Evolutionary conservation across 106 monocot species (phyloP), one percentile per base, ranked within the genome.

Genomic region (Acorus calamus): DNA sequence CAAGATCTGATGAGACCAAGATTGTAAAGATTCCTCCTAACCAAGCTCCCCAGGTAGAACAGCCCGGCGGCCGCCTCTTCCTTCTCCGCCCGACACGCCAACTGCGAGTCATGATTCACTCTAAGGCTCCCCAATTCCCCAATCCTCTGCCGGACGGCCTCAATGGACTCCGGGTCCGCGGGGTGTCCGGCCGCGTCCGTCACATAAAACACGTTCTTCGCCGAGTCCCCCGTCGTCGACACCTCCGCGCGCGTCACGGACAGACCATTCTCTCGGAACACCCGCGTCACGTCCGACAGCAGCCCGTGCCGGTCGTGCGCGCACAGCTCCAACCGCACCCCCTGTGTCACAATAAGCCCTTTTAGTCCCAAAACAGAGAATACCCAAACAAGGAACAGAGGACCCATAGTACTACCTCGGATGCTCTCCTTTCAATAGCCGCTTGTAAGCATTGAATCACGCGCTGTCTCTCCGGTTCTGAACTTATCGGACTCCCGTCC

Each of bases 241-340:
- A 80, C 77, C 63, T 88, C 78, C 3, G 80, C 87, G 12, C 66
- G 70, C 2, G 75, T 57, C 8, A 88, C 71, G 0, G 77, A 68
- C 6, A 88, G 59, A 8, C 87, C 87, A 5, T 88, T 78, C 70
- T 88, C 87, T 53, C 87, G 58, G 59, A 88, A 81, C 2, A 69
- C 73, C 49, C 87, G 51, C 2, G 87, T 88, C 1, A 83, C 77
- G 2, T 78, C 75, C 6, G 83, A 66, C 2, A 88, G 66, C 4
- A 77, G 56, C 50, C 67, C 82, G 4, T 44, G 69, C 46, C 52
- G 70, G 58, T 80, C 73, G 9, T 48, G 49, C 6, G 71, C 57
- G 59, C 63, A 77, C 42, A 87, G 65, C 61, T 87, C 83, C 43
- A 87, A 14, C 53, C 71, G 73, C 65, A 83, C 9, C 3, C 86